Conservation (phyloP, 192 early-diverging fungal genomes). For the Blastocladiella britannica region DNA sequence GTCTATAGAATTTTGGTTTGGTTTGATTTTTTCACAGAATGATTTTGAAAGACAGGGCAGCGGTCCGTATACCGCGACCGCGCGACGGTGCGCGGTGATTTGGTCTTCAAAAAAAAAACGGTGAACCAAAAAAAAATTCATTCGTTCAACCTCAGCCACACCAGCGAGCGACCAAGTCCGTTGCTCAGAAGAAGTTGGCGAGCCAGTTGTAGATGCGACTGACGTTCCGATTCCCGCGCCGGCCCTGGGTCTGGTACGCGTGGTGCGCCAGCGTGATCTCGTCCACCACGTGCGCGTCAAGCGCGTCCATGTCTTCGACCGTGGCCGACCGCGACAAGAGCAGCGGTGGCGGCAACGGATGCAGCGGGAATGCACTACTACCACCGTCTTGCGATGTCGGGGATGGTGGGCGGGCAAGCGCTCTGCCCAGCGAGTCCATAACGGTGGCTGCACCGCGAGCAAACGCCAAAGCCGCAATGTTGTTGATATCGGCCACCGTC, state of each 20-base stretch:
- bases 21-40: too few relatives aligned
- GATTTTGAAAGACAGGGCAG: too few relatives aligned
- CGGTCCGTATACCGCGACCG: too few relatives aligned
- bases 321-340: background rate
- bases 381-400: background rate
- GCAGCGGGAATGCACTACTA: background rate
- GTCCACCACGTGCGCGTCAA: too few relatives aligned
- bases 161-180: too few relatives aligned
- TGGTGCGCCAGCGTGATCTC: too few relatives aligned
- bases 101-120: too few relatives aligned
- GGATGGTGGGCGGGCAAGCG: background rate
- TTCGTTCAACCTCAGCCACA: too few relatives aligned
- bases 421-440: background rate
- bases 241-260: background rate
- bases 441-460: background rate
- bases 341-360: background rate
- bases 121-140: too few relatives aligned
- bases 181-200: constrained; percentile 1
- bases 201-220: background rate
- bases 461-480: background rate
- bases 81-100: too few relatives aligned
- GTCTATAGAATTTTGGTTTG: too few relatives aligned
- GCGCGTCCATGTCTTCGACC: background rate
- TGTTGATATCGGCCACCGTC: background rate
- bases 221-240: background rate